A percentile compares a stretch with the other conserved stretches of the same genome.
Evolutionary conservation across 2,329 filamentous ascomycete species (phyloP).

Genomic region (Aspergillus ustus): DNA sequence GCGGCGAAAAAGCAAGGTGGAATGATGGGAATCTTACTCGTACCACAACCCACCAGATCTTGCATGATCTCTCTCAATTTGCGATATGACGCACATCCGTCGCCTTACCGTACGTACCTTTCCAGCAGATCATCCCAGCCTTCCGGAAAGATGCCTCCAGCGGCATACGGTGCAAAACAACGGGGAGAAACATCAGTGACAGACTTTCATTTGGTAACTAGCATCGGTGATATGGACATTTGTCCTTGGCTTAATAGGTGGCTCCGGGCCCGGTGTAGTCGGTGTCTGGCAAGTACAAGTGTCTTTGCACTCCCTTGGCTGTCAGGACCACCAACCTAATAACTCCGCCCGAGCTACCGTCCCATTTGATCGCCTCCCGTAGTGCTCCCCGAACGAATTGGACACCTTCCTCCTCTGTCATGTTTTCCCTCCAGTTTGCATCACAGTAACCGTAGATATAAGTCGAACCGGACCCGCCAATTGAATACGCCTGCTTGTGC

Average conservation of each 20-base stretch:
- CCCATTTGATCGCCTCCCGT: slow-evolving; percentile 97
- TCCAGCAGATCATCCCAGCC: not conserved
- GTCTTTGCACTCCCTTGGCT: slow-evolving; percentile 83
- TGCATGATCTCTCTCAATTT: slow-evolving; percentile 14
- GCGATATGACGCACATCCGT: slow-evolving; percentile 3
- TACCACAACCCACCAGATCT: not conserved
- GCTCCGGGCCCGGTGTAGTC: slow-evolving; percentile 77
- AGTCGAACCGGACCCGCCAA: slow-evolving; percentile 94
- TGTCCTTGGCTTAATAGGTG: slow-evolving; percentile 32
- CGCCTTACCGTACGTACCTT: not conserved
- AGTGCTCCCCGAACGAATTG: slow-evolving; percentile 90
- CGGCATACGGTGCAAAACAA: not conserved
- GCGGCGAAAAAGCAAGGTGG: slow-evolving; percentile 9
- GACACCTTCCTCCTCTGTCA: slow-evolving; percentile 90
- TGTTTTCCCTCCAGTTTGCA: slow-evolving; percentile 90
- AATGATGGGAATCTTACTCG: not conserved
- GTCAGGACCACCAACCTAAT: slow-evolving; percentile 98
- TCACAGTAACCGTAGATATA: slow-evolving; percentile 99
- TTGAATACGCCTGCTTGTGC: slow-evolving; percentile 95
- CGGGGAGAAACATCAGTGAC: not conserved
- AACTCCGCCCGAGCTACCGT: slow-evolving; percentile 96
- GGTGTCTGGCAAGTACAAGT: slow-evolving; percentile 93
- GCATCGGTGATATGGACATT: slow-evolving; percentile 19
- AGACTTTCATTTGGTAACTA: slow-evolving; percentile 18
- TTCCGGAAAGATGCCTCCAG: not conserved